A percentile compares a stretch with the other conserved stretches of the same genome.
Conservation (phyloP, 768 basidiomycete genomes). For the Auricularia sp. region DNA sequence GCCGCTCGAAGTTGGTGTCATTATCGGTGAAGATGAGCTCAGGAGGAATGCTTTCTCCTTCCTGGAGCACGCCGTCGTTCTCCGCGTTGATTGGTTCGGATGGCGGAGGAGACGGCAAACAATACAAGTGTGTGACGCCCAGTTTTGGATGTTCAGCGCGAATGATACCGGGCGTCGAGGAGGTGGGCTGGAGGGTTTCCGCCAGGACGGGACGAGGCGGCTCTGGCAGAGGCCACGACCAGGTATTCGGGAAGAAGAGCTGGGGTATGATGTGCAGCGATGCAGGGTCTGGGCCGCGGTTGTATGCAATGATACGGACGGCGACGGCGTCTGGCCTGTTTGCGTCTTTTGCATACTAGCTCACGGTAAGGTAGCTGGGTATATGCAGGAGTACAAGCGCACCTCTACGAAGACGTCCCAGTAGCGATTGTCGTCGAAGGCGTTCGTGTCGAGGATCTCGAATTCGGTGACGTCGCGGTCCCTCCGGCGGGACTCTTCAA, state of each 20-base stretch:
- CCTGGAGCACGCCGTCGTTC: conserved; percentile 27
- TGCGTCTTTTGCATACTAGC: conserved; percentile 93
- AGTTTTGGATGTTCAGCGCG: conserved; percentile 65
- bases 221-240: conserved; percentile 72
- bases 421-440: conserved; percentile 86
- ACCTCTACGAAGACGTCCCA: conserved; percentile 99
- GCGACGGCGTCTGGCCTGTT: conserved; percentile 81
- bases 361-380: conserved; percentile 6
- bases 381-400: conserved; percentile 14
- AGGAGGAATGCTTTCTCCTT: conserved; percentile 64
- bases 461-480: conserved; percentile 82
- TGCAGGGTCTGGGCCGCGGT: conserved; percentile 91
- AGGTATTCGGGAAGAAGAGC: conserved; percentile 95
- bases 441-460: conserved; percentile 88
- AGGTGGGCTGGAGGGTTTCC: conserved; percentile 47
- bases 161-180: conserved; percentile 41
- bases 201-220: conserved; percentile 49
- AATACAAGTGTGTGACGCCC: conserved; percentile 74
- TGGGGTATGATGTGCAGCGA: conserved; percentile 92
- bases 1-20: conserved; percentile 86
- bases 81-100: conserved; percentile 58
- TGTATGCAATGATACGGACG: conserved; percentile 91
- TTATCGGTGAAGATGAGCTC: conserved; percentile 93
- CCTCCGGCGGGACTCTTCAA: conserved; percentile 72
- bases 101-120: conserved; percentile 86